Percentiles rank a stretch among this genome's conserved stretches.
Conservation (phyloP, 2,329 filamentous ascomycete species). For the Aciculosporium take region DNA sequence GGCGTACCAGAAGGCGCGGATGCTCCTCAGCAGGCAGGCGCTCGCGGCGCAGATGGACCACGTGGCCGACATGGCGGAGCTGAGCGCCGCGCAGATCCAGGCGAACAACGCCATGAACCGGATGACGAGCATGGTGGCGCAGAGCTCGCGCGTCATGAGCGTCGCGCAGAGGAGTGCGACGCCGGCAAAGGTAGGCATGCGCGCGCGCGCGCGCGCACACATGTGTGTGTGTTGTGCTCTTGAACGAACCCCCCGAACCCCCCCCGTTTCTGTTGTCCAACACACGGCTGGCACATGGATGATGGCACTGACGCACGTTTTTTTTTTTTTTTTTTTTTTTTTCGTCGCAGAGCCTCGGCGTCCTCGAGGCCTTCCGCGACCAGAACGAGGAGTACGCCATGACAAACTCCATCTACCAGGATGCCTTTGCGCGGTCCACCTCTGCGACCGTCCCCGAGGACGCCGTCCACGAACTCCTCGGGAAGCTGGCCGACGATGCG, state of each 20-base stretch:
- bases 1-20: slow-evolving; percentile 48
- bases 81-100: slow-evolving; percentile 46
- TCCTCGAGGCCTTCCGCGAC: slow-evolving; percentile 45
- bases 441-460: slow-evolving; percentile 61
- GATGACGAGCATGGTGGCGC: slow-evolving; percentile 50
- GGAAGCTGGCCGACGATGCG: slow-evolving; percentile 75
- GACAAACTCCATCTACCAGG: slow-evolving; percentile 66
- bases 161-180: slow-evolving; percentile 44
- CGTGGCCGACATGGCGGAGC: slow-evolving; percentile 49
- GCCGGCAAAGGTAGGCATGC: slow-evolving; percentile 43
- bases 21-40: slow-evolving; percentile 46
- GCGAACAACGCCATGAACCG: slow-evolving; percentile 52
- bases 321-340: too few species aligned
- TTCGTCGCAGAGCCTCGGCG: slow-evolving; percentile 46
- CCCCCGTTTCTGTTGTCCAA: too few species aligned
- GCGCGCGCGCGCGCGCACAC: too few species aligned
- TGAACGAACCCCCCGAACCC: too few species aligned
- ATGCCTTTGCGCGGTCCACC: slow-evolving; percentile 67
- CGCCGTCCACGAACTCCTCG: slow-evolving; percentile 74
- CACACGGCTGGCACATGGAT: too few species aligned
- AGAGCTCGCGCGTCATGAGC: slow-evolving; percentile 43
- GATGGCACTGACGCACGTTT: too few species aligned
- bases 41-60: slow-evolving; percentile 50
- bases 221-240: slow-evolving; percentile 15
- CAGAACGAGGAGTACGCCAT: slow-evolving; percentile 52